These are phyloP conservation scores for Fusarium sp. DNA, from an alignment of 2,329 filamentous ascomycete genomes.

Conservation along the genomic window DNA sequence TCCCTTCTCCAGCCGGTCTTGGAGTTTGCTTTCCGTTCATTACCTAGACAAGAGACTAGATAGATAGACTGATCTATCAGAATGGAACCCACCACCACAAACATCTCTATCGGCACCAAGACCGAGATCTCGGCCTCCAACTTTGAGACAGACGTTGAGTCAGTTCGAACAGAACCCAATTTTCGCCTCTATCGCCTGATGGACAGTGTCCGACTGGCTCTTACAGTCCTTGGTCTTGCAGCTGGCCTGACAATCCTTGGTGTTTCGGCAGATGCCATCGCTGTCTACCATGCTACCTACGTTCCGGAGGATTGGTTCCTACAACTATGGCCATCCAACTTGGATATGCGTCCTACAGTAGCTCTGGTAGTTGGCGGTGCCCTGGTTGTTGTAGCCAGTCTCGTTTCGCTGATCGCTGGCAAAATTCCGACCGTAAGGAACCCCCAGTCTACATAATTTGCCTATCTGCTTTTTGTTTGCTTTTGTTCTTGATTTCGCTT, in stretches of 20 bases:
- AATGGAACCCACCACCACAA: slow-evolving; percentile 31
- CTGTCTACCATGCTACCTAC: slow-evolving; percentile 66
- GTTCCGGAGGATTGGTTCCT: slow-evolving; percentile 60
- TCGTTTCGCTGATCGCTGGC: slow-evolving; percentile 60
- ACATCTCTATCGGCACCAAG: slow-evolving; percentile 51
- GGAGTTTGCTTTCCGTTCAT: slow-evolving; percentile 18
- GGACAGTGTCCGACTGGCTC: slow-evolving; percentile 58
- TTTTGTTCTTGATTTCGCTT: slow-evolving; percentile 1
- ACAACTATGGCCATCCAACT: slow-evolving; percentile 67
- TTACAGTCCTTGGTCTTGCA: slow-evolving; percentile 63
- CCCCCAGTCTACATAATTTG: neutral
- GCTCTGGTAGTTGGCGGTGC: slow-evolving; percentile 64
- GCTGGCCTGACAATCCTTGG: slow-evolving; percentile 65
- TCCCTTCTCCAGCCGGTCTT: slow-evolving; percentile 26
- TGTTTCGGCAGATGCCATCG: slow-evolving; percentile 64
- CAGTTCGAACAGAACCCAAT: slow-evolving; percentile 52
- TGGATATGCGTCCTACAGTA: slow-evolving; percentile 67
- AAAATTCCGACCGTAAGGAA: slow-evolving; percentile 62
- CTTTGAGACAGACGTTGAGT: slow-evolving; percentile 60
- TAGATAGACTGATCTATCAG: neutral
- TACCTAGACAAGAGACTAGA: neutral
- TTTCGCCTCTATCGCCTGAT: slow-evolving; percentile 54
- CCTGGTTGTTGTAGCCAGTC: slow-evolving; percentile 61
- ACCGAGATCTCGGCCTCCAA: slow-evolving; percentile 57
- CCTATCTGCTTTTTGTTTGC: neutral